Evolutionary conservation across 2,329 filamentous ascomycete genomes (phyloP), one percentile per base, ranked within the genome.

Genomic region (Arthrobotrys sinensis): DNA sequence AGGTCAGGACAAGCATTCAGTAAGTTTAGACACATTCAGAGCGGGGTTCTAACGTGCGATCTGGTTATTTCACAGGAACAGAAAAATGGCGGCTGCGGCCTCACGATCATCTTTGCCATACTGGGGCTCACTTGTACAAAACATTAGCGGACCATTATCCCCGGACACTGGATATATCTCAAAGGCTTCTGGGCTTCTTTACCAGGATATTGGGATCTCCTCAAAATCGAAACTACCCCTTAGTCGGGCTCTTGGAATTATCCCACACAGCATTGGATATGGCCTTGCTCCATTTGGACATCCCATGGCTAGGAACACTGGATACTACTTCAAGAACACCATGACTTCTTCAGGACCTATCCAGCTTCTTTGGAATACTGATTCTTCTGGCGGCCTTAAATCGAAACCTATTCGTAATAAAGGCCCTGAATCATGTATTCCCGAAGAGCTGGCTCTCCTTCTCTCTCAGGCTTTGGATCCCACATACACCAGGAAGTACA

Each of bases 1-100:
- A 60, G 55, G 36, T 60, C 55, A 60, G 34, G 55, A 19, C 55
- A 60, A 11, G 55, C 55, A 60, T 60, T 32, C 36, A 43, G 55
- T 60, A 34, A 43, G 55, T 43, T 60, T 60, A 16, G 36, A 60
- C 36, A 43, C 12, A 24, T 40, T 32, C 12, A 4, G 21, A 24
- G 11, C 11, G 21, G 19, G 16, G 12, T 60, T 21, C 55, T 60
- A 43, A 60, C 55, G 6, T 60, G 19, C 19, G 19, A n/a, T 43
- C 55, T 43, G 21, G 34, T 43, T 36, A 57, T 12, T 16, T 38
- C n/a, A 57, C 34, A 57, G 55, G 55, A 43, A 60, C 19, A 57
- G 55, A 24, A 28, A 43, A 5, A 60, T 60, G 55, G 36, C 34
- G 10, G 12, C 19, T n/a, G 36, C 36, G 55, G 34, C 16, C 28